Evolutionary conservation across 257 asterid genomes (phyloP).

Genomic region (Solanum etuberosum): DNA sequence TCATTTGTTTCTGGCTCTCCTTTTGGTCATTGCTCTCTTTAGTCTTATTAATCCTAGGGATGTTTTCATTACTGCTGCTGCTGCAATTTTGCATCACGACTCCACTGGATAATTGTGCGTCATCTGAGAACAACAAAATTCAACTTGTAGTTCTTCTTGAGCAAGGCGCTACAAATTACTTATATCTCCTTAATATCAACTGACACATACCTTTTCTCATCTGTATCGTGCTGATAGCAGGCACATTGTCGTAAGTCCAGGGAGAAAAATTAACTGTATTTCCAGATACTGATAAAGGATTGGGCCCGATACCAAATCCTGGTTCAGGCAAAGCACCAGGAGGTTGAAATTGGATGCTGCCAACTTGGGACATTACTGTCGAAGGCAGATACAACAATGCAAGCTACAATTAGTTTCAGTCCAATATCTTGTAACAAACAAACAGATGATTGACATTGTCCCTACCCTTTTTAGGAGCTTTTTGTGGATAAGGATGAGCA

Average conservation of each 20-base stretch:
- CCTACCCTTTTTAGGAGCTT: slow-evolving; percentile 61
- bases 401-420: not conserved
- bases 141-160: not conserved
- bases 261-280: slow-evolving; percentile 28
- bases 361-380: slow-evolving; percentile 28
- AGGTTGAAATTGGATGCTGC: slow-evolving; percentile 28
- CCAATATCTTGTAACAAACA: not conserved
- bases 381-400: not conserved
- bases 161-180: not conserved
- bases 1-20: slow-evolving; percentile 14
- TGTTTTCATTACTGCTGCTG: slow-evolving; percentile 61
- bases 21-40: slow-evolving; percentile 24
- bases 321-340: slow-evolving; percentile 37
- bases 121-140: slow-evolving; percentile 30
- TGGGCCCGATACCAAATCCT: slow-evolving; percentile 29
- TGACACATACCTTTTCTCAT: slow-evolving; percentile 34
- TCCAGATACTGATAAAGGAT: slow-evolving; percentile 32
- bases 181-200: not conserved
- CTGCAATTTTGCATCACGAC: slow-evolving; percentile 29
- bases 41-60: slow-evolving; percentile 22
- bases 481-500: slow-evolving; percentile 87
- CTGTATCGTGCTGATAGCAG: slow-evolving; percentile 23
- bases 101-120: slow-evolving; percentile 20
- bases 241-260: slow-evolving; percentile 32
- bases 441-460: not conserved